Base-by-base conservation (phyloP, 108 stramenopile species). In the Nannochloropsis gaditana region DNA sequence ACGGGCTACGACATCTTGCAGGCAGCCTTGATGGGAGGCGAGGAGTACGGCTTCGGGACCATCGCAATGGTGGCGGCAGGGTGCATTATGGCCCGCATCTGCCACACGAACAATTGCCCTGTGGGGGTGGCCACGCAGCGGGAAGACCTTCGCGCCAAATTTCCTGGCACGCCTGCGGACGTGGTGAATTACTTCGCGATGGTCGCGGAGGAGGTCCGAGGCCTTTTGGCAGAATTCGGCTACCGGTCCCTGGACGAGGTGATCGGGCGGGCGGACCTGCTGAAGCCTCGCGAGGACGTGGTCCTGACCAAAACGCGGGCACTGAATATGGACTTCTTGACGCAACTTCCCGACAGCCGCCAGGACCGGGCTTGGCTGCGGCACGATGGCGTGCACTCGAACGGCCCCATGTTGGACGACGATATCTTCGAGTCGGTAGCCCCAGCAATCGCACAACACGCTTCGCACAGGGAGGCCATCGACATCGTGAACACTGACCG, bases 21-120 rank as follows among this genome's bases (percentile, higher is more conserved):
- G 80, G 90, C 88, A 0, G 90, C 90, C 43, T 73, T 87, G 42
- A 90, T 90, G 90, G 90, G 90, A 2, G 90, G 87, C 11, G 90
- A 90, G 83, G 90, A 90, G 80, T 90, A 83, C 80, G 90, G 90
- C n/a, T 90, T 89, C 85, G 87, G 86, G 42, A 89, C 90, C 43
- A 88, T 90, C 43, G 90, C 90, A 15, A 83, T 90, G 85, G 88
- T 90, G 43, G 90, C 90, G 43, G 88, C 85, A 41, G 90, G 90
- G 31, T 90, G 90, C 84, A 88, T 90, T 85, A 90, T 90, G 90
- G 90, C 90, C 50, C 84, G 90, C 45, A 88, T 90, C 45, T 90
- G 90, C 82, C 90, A 90, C 85, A 88, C 88, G 21, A 90, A 90
- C 83, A 88, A 85, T 47, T 90, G 89, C 87, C 89, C 89, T 44